A percentile compares a stretch with the other conserved stretches of the same genome.
phyloP scores from a whole-genome alignment of 805 yeast genomes.

The Wickerhamomyces chambardii region DNA sequence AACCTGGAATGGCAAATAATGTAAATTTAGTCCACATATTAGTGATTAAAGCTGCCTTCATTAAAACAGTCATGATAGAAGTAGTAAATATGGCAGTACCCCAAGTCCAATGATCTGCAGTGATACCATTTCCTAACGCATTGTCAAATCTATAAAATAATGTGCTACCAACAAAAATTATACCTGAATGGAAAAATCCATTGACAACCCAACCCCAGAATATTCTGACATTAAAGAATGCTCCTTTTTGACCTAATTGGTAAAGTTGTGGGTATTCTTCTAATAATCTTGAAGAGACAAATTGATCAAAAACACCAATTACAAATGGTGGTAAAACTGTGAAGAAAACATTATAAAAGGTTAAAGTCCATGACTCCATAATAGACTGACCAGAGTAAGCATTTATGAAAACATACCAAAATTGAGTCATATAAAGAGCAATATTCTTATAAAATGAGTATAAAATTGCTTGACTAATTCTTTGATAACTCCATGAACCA shows the following conservation, averaged over 20 bases:
- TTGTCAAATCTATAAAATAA: slow-evolving; percentile 64
- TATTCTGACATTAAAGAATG: slow-evolving; percentile 80
- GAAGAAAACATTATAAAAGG: slow-evolving; percentile 90
- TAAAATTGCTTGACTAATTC: slow-evolving; percentile 85
- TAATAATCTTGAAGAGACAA: slow-evolving; percentile 80
- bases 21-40: slow-evolving; percentile 95
- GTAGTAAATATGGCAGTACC: slow-evolving; percentile 87
- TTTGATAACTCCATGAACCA: slow-evolving; percentile 96
- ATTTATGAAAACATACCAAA: slow-evolving; percentile 93
- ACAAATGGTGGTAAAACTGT: slow-evolving; percentile 95
- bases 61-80: slow-evolving; percentile 80
- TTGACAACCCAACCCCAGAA: slow-evolving; percentile 98
- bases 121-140: slow-evolving; percentile 54
- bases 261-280: slow-evolving; percentile 91
- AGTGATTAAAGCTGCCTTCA: slow-evolving; percentile 90
- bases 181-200: slow-evolving; percentile 90
- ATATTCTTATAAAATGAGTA: slow-evolving; percentile 95
- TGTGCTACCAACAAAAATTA: slow-evolving; percentile 67
- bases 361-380: slow-evolving; percentile 96
- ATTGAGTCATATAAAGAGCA: slow-evolving; percentile 94
- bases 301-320: slow-evolving; percentile 94
- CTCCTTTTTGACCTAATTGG: slow-evolving; percentile 81
- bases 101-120: slow-evolving; percentile 90
- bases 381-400: slow-evolving; percentile 94
- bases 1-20: slow-evolving; percentile 89